These are phyloP conservation scores for Trametes maxima DNA, from an alignment of 768 basidiomycete genomes.

Conservation along the genomic window DNA sequence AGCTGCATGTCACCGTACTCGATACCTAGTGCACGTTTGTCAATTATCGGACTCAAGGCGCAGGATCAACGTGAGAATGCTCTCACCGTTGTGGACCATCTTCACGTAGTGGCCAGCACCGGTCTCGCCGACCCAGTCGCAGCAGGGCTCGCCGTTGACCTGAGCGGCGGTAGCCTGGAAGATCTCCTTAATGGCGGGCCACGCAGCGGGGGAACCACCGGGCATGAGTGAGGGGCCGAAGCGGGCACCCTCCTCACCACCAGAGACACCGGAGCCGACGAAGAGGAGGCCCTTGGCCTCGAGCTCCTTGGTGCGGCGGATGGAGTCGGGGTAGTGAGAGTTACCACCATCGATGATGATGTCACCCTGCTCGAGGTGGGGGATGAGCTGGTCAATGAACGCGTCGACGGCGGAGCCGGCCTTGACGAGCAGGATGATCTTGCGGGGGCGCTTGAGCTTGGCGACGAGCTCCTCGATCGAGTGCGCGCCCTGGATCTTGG, in stretches of 20 bases:
- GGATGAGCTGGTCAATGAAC: constrained; percentile 89
- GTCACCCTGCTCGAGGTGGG: constrained; percentile 91
- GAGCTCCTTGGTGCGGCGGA: constrained; percentile 91
- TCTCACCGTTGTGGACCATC: constrained; percentile 96
- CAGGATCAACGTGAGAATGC: constrained; percentile 21
- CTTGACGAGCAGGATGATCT: constrained; percentile 98
- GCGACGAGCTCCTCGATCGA: constrained; percentile 87
- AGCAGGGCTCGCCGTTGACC: constrained; percentile 93
- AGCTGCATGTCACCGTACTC: constrained; percentile 99
- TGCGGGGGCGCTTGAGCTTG: constrained; percentile 94
- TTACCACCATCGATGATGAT: constrained; percentile 99
- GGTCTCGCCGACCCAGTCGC: constrained; percentile 98
- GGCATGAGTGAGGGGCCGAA: constrained; percentile 99
- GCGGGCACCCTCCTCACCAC: constrained; percentile 98
- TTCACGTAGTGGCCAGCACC: constrained; percentile 99
- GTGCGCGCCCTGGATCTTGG: constrained; percentile 93
- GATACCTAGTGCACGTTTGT: constrained; percentile 64
- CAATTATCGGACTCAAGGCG: constrained; percentile 5
- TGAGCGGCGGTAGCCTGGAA: constrained; percentile 99
- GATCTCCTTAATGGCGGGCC: constrained; percentile 96
- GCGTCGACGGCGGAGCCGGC: constrained; percentile 95
- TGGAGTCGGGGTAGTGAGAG: constrained; percentile 98
- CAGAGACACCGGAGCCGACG: constrained; percentile 98
- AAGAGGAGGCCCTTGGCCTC: constrained; percentile 95
- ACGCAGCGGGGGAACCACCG: constrained; percentile 91